Base-by-base conservation (phyloP, 805 yeast genomes). In the Candida germanica region DNA sequence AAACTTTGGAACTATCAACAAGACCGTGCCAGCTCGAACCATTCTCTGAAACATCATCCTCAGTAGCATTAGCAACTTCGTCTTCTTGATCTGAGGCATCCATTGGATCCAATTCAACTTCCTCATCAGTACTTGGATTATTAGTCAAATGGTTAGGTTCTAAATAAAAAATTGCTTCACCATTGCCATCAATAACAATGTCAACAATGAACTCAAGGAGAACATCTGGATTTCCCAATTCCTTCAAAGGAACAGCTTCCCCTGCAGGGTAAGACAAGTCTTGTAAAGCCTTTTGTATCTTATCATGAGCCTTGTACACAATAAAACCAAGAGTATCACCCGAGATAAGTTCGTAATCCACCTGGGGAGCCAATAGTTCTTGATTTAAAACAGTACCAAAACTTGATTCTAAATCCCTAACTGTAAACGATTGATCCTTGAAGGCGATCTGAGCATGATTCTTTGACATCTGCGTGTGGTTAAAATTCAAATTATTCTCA, bases 371-470 rank as follows among this genome's bases (percentile, higher is more conserved):
- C 12, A 66, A 45, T 17, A 52, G 49, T 6, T 49, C 32, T 19
- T 51, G 48, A 38, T 63, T 58, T 36, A 60, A 32, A 6, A 61
- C 40, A 12, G 72, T 66, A 2, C 73, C 73, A 47, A 65, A 66
- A 13, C 66, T 63, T 5, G 71, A 64, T 18, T 43, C 42, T 18
- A 42, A 36, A 38, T 68, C 73, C 40, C 47, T 15, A n/a, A 44
- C 50, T 24, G 35, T 48, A 22, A 65, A 48, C 10, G 18, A 26
- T 11, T 50, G 51, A 19, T 54, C 43, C 9, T 15, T 11, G 26
- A 36, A 29, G 35, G 39, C 40, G 22, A 65, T 33, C 12, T 40
- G 36, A 7, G 71, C 72, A 43, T 68, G 73, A 4, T 42, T 29
- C 44, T 64, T 66, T 6, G 71, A 64, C 30, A 68, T 44, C 44